Conservation (phyloP, 352 stramenopile species). For the Globisporangium paroecandrum region DNA sequence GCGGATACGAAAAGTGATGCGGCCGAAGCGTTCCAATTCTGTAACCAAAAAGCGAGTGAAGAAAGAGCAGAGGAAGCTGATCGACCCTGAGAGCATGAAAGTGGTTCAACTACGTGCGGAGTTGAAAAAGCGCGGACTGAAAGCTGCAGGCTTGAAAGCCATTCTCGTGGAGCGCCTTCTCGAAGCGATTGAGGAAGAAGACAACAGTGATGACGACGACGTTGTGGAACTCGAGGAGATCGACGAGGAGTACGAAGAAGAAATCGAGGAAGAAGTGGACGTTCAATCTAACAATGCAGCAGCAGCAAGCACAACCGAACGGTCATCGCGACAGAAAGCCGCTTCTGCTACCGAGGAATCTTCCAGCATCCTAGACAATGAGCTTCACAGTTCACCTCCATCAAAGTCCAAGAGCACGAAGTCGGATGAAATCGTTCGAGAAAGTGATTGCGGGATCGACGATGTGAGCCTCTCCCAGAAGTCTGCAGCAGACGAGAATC, state of each 20-base stretch:
- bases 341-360: background rate
- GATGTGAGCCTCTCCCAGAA: slow-evolving; percentile 25
- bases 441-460: slow-evolving; percentile 34
- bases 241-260: slow-evolving; percentile 22
- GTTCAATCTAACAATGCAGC: slow-evolving; percentile 4
- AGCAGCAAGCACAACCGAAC: background rate
- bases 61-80: slow-evolving; percentile 20
- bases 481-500: background rate
- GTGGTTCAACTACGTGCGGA: slow-evolving; percentile 59
- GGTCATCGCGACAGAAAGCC: slow-evolving; percentile 1
- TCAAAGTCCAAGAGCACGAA: background rate
- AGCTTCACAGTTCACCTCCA: background rate
- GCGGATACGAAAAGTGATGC: slow-evolving; percentile 34
- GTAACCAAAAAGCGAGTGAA: slow-evolving; percentile 18
- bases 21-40: slow-evolving; percentile 15
- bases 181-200: slow-evolving; percentile 39
- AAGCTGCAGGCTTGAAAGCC: slow-evolving; percentile 48
- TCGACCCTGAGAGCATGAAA: slow-evolving; percentile 30
- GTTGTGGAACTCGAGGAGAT: slow-evolving; percentile 25
- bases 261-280: slow-evolving; percentile 24
- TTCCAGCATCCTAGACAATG: background rate
- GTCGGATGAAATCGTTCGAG: slow-evolving; percentile 52
- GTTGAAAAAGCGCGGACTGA: slow-evolving; percentile 57
- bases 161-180: slow-evolving; percentile 44
- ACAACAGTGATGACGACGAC: slow-evolving; percentile 29